Evolutionary conservation across 768 basidiomycete species (phyloP).

Genomic region (Lentinula guzmanii): DNA sequence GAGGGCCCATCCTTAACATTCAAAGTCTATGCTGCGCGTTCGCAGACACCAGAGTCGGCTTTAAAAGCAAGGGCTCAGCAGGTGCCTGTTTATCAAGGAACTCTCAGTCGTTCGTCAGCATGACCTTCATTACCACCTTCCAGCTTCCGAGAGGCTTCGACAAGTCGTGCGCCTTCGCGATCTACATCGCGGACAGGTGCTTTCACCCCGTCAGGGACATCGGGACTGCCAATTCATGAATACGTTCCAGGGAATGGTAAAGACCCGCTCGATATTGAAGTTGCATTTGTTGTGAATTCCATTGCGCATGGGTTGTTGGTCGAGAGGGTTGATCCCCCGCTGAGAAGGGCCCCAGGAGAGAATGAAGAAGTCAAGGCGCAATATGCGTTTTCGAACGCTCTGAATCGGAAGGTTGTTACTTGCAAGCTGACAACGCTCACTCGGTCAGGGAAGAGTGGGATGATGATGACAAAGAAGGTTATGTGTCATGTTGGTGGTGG

Average conservation of each 20-base stretch:
- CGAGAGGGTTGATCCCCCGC: slow-evolving; percentile 75
- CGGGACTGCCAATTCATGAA: slow-evolving; percentile 39
- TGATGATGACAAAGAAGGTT: slow-evolving; percentile 71
- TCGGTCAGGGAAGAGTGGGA: slow-evolving; percentile 43
- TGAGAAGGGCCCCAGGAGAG: slow-evolving; percentile 57
- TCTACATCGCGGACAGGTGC: slow-evolving; percentile 61
- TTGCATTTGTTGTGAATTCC: slow-evolving; percentile 69
- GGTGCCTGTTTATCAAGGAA: slow-evolving; percentile 46
- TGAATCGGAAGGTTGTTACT: slow-evolving; percentile 70
- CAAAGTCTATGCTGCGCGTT: slow-evolving; percentile 35
- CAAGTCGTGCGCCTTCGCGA: slow-evolving; percentile 54
- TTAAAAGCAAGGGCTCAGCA: slow-evolving; percentile 57
- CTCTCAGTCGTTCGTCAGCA: slow-evolving; percentile 31
- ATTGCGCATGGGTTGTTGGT: slow-evolving; percentile 73
- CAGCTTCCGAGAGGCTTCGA: slow-evolving; percentile 60
- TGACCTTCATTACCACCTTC: slow-evolving; percentile 57
- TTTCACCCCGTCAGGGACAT: slow-evolving; percentile 48
- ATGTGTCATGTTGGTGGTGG: slow-evolving; percentile 90
- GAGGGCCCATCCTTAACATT: slow-evolving; percentile 49
- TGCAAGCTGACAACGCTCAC: slow-evolving; percentile 77
- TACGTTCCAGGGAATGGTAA: slow-evolving; percentile 61
- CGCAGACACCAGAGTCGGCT: slow-evolving; percentile 66
- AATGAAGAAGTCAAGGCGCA: slow-evolving; percentile 80
- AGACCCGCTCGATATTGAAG: slow-evolving; percentile 81
- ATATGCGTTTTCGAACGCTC: slow-evolving; percentile 72